Conservation (phyloP, 306 rosid genomes). For the Begonia loranthoides region DNA sequence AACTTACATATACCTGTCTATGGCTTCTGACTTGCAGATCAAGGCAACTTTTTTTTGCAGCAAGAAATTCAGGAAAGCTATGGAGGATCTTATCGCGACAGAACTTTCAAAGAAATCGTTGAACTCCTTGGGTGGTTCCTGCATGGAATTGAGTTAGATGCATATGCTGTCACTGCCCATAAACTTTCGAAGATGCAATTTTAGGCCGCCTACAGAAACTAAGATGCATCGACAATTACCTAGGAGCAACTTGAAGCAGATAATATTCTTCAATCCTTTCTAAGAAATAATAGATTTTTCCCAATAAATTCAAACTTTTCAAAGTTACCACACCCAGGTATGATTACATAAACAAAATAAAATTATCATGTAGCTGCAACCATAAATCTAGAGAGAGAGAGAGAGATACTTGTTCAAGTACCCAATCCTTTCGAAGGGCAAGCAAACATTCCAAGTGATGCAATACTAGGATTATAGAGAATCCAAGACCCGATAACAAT, state of each 20-base stretch:
- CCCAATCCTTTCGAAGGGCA: constrained; percentile 79
- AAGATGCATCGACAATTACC: background rate
- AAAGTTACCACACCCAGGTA: too few relatives aligned
- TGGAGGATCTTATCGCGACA: constrained; percentile 34
- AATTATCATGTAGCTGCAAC: background rate
- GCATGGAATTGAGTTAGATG: constrained; percentile 4
- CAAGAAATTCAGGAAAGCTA: constrained; percentile 51
- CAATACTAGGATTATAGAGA: too few relatives aligned
- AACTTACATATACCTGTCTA: constrained; percentile 46
- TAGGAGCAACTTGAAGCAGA: background rate
- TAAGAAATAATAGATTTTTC: too few relatives aligned
- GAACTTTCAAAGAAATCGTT: constrained; percentile 60
- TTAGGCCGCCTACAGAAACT: background rate
- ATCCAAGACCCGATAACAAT: too few relatives aligned
- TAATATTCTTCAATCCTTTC: background rate
- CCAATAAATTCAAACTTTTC: too few relatives aligned
- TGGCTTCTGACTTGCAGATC: constrained; percentile 65
- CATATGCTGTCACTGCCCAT: background rate
- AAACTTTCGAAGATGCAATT: too few relatives aligned
- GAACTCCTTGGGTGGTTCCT: constrained; percentile 95
- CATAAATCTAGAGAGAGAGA: background rate
- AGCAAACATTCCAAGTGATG: constrained; percentile 39
- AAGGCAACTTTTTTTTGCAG: constrained; percentile 42
- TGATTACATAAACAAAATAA: background rate
- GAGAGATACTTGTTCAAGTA: constrained; percentile 56